Evolutionary conservation across 1,284 basidiomycete species (phyloP), one percentile per base, ranked within the genome.

Genomic region (Heterobasidion irregulare): DNA sequence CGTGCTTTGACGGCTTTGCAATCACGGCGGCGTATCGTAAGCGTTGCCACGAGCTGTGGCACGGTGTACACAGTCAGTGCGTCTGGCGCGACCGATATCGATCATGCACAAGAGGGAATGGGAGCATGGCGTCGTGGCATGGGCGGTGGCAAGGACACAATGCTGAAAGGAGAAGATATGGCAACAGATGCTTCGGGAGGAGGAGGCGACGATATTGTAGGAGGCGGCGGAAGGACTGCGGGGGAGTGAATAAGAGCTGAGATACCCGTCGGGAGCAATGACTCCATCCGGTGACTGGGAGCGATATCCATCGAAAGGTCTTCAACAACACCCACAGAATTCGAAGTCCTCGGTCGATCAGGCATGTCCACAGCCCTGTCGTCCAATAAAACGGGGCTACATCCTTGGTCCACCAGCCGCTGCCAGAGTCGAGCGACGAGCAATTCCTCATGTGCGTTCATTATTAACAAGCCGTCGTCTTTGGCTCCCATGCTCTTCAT

Each of bases 31-130:
- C 68, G 68, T 57, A 71, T 59, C 15, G 64, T 68, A 47, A 70
- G 64, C 8, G 64, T 61, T 15, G 70, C 70, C 34, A 70, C 67
- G 53, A 71, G 65, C 52, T 70, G 68, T 32, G 68, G 62, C 55
- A 69, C 64, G 6, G 66, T 59, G 18, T 70, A 58, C 13, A 66
- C 54, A 32, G 62, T 62, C 49, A 56, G 53, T 15, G 51, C 49
- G n/a, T 10, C 12, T 41, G n/a, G 12, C 4, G 58, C 33, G 10
- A 53, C 26, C 13, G 58, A 57, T 8, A 58, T 4, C 2, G 59
- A 56, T 6, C 57, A 13, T 50, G 57, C 43, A 48, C 62, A 45
- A 53, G 62, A 53, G 15, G 56, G 47, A 6, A 49, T 53, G 47
- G 53, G 46, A 50, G 61, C 26, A 56, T 7, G 57, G 57, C 47